Base-by-base conservation (phyloP, 2,329 filamentous ascomycete species). In the Penicillium concentricum region DNA sequence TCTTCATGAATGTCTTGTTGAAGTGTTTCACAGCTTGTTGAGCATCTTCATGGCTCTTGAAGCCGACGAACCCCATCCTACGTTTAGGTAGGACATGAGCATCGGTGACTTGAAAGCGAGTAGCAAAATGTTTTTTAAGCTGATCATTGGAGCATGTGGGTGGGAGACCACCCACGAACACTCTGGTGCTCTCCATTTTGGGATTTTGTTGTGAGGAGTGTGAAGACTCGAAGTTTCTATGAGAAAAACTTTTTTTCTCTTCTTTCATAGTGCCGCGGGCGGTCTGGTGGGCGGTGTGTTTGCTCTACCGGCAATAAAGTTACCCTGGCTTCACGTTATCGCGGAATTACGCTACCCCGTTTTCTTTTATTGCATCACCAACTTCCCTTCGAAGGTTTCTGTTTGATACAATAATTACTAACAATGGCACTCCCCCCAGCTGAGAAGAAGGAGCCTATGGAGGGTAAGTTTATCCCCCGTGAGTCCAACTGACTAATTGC, bases 31-130 rank as follows among this genome's bases (percentile, higher is more conserved):
- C 89, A 43, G 94, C 93, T 70, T 87, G 85, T 56, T 84, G 81
- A 55, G 94, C 94, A 72, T 91, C 88, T 60, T 93, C 86, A 15
- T 89, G 80, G 50, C 85, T 90, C 77, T 90, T 92, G 81, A 93
- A 97, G 61, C 94, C 94, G 58, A 99, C 86, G 82, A 96, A 99
- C 67, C 92, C 94, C 75, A 99, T 97, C 66, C 92, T 86, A 68
- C 94, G 86, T 69, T 92, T 87, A 6, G 91, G 85, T 71, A 97
- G 90, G 72, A 97, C 84, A 82, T 96, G 96, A 68, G 92, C 85
- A 78, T 99, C 94, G 51, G 93, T 97, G 71, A 97, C 85, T 61
- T 89, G 81, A 61, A 85, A 85, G 60, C 87, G 88, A 67, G 85
- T 83, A 58, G 89, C 85, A 76, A 99, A 99, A 78, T 97, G 92